phyloP scores from a whole-genome alignment of 306 rosid genomes.

The Myrica gale region DNA sequence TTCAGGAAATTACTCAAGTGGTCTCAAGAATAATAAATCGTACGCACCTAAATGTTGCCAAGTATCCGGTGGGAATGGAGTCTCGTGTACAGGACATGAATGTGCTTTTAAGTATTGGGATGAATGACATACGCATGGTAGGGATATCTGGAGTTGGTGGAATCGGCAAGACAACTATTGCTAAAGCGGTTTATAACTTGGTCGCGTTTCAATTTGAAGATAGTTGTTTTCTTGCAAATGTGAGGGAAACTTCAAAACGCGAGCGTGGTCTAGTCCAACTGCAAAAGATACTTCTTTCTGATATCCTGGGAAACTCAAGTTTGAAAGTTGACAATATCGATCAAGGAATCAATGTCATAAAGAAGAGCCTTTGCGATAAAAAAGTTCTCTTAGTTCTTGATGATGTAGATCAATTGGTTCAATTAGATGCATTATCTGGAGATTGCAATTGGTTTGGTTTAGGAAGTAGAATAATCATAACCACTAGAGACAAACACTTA shows the following conservation, averaged over 20 bases:
- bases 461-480: slow-evolving; percentile 36
- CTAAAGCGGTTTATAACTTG: background rate
- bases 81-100: no score
- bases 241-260: slow-evolving; percentile 14
- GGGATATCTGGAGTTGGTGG: no score
- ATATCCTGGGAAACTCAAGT: background rate
- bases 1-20: no score
- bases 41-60: no score
- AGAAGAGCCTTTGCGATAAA: background rate
- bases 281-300: slow-evolving; percentile 15
- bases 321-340: background rate
- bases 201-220: background rate
- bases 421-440: slow-evolving; percentile 26
- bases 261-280: slow-evolving; percentile 1
- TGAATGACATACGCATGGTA: no score
- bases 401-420: slow-evolving; percentile 22
- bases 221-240: background rate
- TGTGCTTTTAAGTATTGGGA: no score
- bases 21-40: no score
- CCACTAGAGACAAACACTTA: slow-evolving; percentile 26
- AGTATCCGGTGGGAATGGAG: no score
- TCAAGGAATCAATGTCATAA: background rate
- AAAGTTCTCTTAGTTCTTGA: slow-evolving; percentile 25
- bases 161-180: no score
- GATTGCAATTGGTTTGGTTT: slow-evolving; percentile 31